A percentile compares a stretch with the other conserved stretches of the same genome.
These are phyloP conservation scores for Sarocladium kiliense DNA, from an alignment of 2,329 filamentous ascomycete species.

Conservation along the genomic window DNA sequence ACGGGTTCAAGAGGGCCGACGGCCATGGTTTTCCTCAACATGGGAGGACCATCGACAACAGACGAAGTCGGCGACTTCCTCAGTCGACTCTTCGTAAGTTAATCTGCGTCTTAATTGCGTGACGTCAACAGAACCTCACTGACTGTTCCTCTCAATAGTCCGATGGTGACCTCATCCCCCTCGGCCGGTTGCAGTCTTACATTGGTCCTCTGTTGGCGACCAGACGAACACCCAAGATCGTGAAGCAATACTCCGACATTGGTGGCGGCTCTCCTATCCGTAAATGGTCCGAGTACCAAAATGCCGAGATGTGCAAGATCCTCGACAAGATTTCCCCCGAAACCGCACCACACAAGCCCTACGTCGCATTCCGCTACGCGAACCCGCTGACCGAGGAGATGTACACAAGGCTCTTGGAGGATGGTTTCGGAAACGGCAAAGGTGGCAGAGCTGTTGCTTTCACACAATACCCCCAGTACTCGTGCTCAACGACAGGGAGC, in stretches of 20 bases:
- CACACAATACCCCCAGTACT: conserved; percentile 98
- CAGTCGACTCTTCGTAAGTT: conserved; percentile 80
- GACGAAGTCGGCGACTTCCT: conserved; percentile 87
- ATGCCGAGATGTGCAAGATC: conserved; percentile 93
- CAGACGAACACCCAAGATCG: conserved; percentile 89
- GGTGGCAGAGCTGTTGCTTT: conserved; percentile 95
- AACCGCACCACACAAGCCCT: conserved; percentile 94
- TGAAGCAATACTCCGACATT: conserved; percentile 92
- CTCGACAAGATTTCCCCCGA: conserved; percentile 86
- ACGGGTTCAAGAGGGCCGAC: conserved; percentile 73
- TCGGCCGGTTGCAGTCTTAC: conserved; percentile 86
- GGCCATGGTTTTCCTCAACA: conserved; percentile 98
- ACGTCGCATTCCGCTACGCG: conserved; percentile 95
- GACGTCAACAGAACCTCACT: conserved; percentile 11
- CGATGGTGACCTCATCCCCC: conserved; percentile 91
- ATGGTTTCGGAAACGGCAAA: conserved; percentile 84
- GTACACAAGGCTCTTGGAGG: conserved; percentile 75
- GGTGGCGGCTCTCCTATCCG: conserved; percentile 97
- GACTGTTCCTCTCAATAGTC: conserved; percentile 48
- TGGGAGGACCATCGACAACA: conserved; percentile 89
- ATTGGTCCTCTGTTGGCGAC: conserved; percentile 82
- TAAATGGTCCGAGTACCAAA: conserved; percentile 96
- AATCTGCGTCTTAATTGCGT: no score
- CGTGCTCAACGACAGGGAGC: conserved; percentile 93
- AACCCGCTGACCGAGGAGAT: conserved; percentile 90